These are phyloP conservation scores for Dactylorhiza incarnata DNA, from an alignment of 106 monocot genomes.

Conservation along the genomic window DNA sequence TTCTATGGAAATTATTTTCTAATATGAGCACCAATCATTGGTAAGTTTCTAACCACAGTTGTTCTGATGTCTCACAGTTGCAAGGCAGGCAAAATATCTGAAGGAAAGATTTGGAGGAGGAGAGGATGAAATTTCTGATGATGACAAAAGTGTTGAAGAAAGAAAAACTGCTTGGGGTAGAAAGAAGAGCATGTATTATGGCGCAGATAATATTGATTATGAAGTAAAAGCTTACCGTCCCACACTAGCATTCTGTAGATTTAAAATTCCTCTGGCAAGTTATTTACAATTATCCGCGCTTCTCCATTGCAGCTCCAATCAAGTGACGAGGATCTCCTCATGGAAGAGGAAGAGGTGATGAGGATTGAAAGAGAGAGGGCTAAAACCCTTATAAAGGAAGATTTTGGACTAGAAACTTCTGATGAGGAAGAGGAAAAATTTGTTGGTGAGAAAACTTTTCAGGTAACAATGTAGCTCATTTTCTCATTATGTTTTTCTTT, in stretches of 20 bases:
- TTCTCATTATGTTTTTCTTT: background rate
- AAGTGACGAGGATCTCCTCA: slow-evolving; percentile 74
- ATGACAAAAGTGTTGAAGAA: slow-evolving; percentile 40
- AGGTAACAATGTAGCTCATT: slow-evolving; percentile 18
- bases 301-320: slow-evolving; percentile 44
- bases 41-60: background rate
- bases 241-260: background rate
- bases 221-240: slow-evolving; percentile 29
- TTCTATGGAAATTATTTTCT: background rate
- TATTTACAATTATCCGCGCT: background rate
- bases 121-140: slow-evolving; percentile 49
- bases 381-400: slow-evolving; percentile 47
- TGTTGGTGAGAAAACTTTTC: slow-evolving; percentile 19
- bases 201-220: slow-evolving; percentile 59
- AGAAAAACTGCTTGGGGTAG: slow-evolving; percentile 51
- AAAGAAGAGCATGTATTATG: slow-evolving; percentile 51
- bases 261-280: background rate
- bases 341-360: slow-evolving; percentile 63
- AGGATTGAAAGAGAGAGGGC: slow-evolving; percentile 66
- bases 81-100: slow-evolving; percentile 60
- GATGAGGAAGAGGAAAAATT: slow-evolving; percentile 33
- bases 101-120: slow-evolving; percentile 51
- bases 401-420: slow-evolving; percentile 64
- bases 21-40: background rate
- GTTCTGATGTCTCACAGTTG: slow-evolving; percentile 26